phyloP scores from a whole-genome alignment of 768 basidiomycete species.

The Austroboletus eburneus region DNA sequence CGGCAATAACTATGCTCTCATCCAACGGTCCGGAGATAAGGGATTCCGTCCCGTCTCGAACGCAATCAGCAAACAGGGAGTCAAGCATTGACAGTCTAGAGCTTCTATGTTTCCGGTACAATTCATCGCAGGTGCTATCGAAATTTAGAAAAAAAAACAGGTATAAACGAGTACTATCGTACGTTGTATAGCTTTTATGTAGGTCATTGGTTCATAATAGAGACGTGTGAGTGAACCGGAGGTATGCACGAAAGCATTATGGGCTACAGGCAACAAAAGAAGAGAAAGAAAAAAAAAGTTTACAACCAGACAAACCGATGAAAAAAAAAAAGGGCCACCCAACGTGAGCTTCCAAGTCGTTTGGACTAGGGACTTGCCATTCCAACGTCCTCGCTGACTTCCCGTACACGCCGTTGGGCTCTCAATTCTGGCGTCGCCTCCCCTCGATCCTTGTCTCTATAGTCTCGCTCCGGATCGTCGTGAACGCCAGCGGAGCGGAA shows the following conservation, averaged over 20 bases:
- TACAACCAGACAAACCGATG: constrained; percentile 11
- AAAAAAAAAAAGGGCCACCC: not conserved
- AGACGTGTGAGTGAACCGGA: constrained; percentile 10
- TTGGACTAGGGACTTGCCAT: constrained; percentile 28
- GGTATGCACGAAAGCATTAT: constrained; percentile 28
- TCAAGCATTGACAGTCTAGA: constrained; percentile 1
- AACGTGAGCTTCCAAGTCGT: not conserved
- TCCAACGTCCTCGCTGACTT: constrained; percentile 30
- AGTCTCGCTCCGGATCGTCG: constrained; percentile 15
- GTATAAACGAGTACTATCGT: constrained; percentile 29
- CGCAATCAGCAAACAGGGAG: too few species aligned
- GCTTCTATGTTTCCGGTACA: constrained; percentile 7
- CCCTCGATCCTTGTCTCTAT: constrained; percentile 26
- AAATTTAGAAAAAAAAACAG: constrained; percentile 8
- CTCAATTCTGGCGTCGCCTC: constrained; percentile 32
- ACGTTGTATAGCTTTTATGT: constrained; percentile 18
- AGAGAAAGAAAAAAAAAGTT: not conserved
- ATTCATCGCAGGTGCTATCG: not conserved
- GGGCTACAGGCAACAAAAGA: constrained; percentile 12
- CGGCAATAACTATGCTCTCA: too few species aligned
- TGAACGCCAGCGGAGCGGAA: constrained; percentile 17
- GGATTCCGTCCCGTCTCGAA: too few species aligned
- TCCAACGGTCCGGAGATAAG: too few species aligned
- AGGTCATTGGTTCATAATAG: constrained; percentile 3
- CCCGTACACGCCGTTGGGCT: constrained; percentile 25